Evolutionary conservation across 1,139 yeast species (phyloP).

Genomic region (Wickerhamomyces sp.): DNA sequence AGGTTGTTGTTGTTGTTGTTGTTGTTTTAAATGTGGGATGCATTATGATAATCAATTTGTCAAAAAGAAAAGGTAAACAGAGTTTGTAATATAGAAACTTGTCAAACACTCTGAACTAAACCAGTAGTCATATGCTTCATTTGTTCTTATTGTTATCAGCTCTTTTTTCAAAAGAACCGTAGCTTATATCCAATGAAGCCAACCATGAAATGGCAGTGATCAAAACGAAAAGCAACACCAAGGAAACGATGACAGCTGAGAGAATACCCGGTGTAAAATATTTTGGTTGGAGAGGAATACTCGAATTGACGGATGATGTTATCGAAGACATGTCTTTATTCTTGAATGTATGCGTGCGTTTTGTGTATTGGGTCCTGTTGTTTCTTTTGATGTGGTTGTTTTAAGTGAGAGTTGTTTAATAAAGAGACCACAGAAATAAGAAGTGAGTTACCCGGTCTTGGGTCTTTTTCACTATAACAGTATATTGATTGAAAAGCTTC

Average conservation of each 20-base stretch:
- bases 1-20: no score
- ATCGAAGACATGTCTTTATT: background rate
- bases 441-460: no score
- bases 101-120: background rate
- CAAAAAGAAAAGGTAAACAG: no score
- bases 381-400: no score
- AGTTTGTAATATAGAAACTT: background rate
- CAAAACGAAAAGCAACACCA: constrained; percentile 46
- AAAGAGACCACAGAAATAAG: no score
- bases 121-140: background rate
- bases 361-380: background rate
- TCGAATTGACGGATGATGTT: constrained; percentile 1
- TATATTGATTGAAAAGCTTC: no score
- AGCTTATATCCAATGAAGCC: constrained; percentile 55
- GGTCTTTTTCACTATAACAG: no score
- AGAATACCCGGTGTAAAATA: constrained; percentile 46
- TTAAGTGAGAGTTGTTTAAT: no score
- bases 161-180: constrained; percentile 66
- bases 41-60: no score
- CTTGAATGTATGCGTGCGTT: background rate
- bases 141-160: constrained; percentile 55
- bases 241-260: constrained; percentile 56
- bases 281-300: constrained; percentile 7
- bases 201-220: constrained; percentile 59
- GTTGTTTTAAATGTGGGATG: no score